phyloP scores from a whole-genome alignment of 148 eudicot species.

The Spergularia bocconei region DNA sequence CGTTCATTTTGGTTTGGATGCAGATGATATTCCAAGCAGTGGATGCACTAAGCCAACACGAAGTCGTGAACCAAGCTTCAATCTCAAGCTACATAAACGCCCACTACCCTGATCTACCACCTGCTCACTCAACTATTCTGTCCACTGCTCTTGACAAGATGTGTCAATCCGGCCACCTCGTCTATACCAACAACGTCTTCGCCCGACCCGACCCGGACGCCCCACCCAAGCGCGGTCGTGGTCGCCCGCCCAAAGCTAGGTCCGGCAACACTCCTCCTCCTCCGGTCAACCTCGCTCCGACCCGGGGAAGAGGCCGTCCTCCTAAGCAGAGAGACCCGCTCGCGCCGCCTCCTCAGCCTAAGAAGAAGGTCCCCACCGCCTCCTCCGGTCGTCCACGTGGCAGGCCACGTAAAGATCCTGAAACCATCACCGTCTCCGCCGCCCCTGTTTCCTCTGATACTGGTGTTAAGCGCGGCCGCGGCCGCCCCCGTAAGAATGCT shows the following conservation, averaged over 20 bases:
- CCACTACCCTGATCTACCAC: neutral
- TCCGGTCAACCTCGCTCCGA: neutral
- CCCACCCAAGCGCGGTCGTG: neutral
- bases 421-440: neutral
- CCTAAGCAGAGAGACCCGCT: neutral
- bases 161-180: neutral
- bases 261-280: neutral
- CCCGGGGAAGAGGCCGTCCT: neutral
- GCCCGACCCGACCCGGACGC: neutral
- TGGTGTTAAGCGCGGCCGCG: slow-evolving; percentile 1
- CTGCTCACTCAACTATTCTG: neutral
- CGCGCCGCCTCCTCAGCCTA: neutral
- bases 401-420: slow-evolving; percentile 4
- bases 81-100: neutral
- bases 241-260: neutral
- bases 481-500: neutral
- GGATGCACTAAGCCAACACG: neutral
- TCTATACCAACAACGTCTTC: neutral
- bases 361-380: neutral
- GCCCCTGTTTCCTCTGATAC: neutral
- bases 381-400: slow-evolving; percentile 5
- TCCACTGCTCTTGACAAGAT: neutral
- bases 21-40: neutral
- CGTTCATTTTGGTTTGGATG: neutral
- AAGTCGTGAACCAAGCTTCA: neutral